Evolutionary conservation across 2,329 filamentous ascomycete genomes (phyloP), one percentile per base, ranked within the genome.

Genomic region (Phaeophleospora eucalypticola): DNA sequence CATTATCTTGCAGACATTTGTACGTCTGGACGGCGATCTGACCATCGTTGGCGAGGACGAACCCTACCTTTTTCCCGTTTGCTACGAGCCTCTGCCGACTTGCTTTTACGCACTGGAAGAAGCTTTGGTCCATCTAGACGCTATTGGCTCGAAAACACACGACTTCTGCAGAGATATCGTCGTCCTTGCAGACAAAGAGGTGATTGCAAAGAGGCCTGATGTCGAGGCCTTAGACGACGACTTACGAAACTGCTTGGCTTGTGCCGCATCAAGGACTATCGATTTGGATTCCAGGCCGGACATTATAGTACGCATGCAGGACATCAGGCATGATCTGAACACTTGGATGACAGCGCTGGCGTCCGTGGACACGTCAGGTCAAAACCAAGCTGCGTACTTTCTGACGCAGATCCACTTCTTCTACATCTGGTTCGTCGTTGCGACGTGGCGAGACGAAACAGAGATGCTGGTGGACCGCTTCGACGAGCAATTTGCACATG

Each of bases 401-500:
- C 40, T 54, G 14, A 49, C 43, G 1, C 45, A 54, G 33, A 51
- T 54, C 29, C 45, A 51, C 27, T 54, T 54, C 45, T 54, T 54
- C 43, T 54, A 54, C 41, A 43, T 49, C 7, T 54, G 43, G 41
- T 51, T 51, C 45, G 34, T 42, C 21, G 40, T 49, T 8, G 36
- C 41, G 41, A 54, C 48, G 38, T 54, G 51, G 48, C 51, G 51
- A 4, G 51, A 54, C 19, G 40, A 42, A 16, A 36, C 38, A 15
- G 51, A 54, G 34, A 42, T 49, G 45, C 27, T 41, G 12, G 43
- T 51, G 8, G 51, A 54, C 35, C 51, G 51, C 15, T 54, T 54
- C 29, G 45, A 54, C 19, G 21, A 15, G 14, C 51, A 54, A 24
- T 54, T 54, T 21, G 24, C 43, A 18, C 51, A 48, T 19, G 49